Evolutionary conservation across 2,329 filamentous ascomycete genomes (phyloP).

Genomic region (Canariomyces notabilis): DNA sequence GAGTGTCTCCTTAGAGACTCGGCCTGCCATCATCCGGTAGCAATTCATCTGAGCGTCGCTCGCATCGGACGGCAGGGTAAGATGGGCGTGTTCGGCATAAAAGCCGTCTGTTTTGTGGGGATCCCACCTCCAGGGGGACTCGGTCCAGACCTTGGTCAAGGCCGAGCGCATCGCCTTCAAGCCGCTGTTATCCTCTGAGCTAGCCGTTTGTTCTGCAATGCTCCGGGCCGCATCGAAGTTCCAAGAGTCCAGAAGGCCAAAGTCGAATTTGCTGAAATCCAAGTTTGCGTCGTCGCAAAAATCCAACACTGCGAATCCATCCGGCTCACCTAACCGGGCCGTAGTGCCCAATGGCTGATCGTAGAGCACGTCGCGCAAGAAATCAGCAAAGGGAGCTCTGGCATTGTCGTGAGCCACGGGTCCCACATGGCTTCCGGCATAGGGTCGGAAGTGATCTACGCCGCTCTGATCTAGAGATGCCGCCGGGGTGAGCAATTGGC

Average conservation of each 20-base stretch:
- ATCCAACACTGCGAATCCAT: slow-evolving; percentile 42
- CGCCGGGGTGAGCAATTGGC: slow-evolving; percentile 34
- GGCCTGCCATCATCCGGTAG: slow-evolving; percentile 34
- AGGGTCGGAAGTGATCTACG: slow-evolving; percentile 18
- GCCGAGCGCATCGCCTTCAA: slow-evolving; percentile 43
- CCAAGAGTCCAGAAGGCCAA: slow-evolving; percentile 46
- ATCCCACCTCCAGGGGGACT: slow-evolving; percentile 48
- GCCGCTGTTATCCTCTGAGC: slow-evolving; percentile 37
- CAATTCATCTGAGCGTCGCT: slow-evolving; percentile 36
- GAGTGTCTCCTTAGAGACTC: slow-evolving; percentile 40
- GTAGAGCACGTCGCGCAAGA: slow-evolving; percentile 47
- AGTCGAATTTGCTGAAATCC: slow-evolving; percentile 49
- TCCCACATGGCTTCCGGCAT: slow-evolving; percentile 10
- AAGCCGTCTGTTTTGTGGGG: slow-evolving; percentile 41
- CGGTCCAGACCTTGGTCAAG: slow-evolving; percentile 45
- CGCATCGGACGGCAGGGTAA: slow-evolving; percentile 41
- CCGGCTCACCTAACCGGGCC: slow-evolving; percentile 34
- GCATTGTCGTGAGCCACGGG: slow-evolving; percentile 27
- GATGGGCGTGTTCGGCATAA: slow-evolving; percentile 41
- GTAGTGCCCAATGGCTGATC: slow-evolving; percentile 37
- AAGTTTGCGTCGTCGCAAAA: slow-evolving; percentile 47
- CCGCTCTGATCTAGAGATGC: slow-evolving; percentile 28
- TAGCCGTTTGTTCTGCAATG: slow-evolving; percentile 27
- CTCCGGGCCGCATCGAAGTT: slow-evolving; percentile 36
- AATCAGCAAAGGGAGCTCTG: slow-evolving; percentile 44